Percentiles rank a stretch among this genome's conserved stretches.
phyloP scores from a whole-genome alignment of 2,329 filamentous ascomycete genomes.

The Allantophomopsis cytisporea region DNA sequence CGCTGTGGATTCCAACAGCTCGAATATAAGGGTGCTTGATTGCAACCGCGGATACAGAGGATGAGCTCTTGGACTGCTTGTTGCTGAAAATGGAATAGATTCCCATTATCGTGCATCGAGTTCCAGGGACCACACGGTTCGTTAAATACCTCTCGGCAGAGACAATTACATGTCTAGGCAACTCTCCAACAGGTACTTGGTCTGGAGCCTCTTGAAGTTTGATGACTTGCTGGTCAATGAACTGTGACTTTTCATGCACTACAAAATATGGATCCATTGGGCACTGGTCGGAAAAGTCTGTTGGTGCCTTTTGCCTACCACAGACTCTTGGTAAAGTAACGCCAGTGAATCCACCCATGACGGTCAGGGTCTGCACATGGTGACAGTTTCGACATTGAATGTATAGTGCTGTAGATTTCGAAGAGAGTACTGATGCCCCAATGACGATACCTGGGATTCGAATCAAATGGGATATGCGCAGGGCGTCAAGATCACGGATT shows the following conservation, averaged over 20 bases:
- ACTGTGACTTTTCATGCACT: constrained; percentile 82
- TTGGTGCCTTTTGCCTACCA: constrained; percentile 45
- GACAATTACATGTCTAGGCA: constrained; percentile 87
- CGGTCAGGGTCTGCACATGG: constrained; percentile 52
- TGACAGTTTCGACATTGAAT: constrained; percentile 84
- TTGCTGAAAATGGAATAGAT: constrained; percentile 97
- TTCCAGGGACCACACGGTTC: constrained; percentile 90
- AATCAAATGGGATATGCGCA: constrained; percentile 87
- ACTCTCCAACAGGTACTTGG: constrained; percentile 90
- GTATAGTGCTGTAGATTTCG: constrained; percentile 77
- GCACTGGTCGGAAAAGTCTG: constrained; percentile 61
- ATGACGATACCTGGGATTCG: constrained; percentile 96
- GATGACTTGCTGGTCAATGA: constrained; percentile 95
- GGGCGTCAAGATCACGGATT: constrained; percentile 86
- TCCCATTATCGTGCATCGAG: constrained; percentile 87
- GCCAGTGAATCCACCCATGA: constrained; percentile 78
- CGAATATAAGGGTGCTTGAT: constrained; percentile 92
- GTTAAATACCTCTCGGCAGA: constrained; percentile 94
- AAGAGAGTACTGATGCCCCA: constrained; percentile 89
- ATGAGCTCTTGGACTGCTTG: constrained; percentile 69
- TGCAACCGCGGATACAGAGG: constrained; percentile 68
- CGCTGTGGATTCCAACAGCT: constrained; percentile 82
- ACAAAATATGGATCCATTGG: constrained; percentile 94
- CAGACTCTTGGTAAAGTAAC: constrained; percentile 75
- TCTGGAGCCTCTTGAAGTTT: constrained; percentile 97